Evolutionary conservation across 163 green algal genomes (phyloP), one percentile per base, ranked within the genome.

Genomic region (Prototheca wickerhamii): DNA sequence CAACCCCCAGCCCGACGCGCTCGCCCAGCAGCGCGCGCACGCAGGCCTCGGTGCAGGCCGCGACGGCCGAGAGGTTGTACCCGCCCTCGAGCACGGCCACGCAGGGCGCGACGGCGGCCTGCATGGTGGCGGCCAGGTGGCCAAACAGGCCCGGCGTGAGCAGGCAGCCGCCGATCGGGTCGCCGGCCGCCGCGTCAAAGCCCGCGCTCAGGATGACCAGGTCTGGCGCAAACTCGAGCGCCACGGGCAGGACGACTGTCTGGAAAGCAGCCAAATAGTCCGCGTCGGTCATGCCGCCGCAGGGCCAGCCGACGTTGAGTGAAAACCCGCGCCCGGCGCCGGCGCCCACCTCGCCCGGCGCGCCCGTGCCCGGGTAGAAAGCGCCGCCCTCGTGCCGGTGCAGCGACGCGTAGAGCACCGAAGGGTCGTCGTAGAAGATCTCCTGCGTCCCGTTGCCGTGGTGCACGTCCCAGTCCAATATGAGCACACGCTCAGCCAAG

Each of bases 401-500:
- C 23, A 96, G 68, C 2, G 82, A 92, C 56, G 92, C 80, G 78
- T 94, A 97, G 64, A 95, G 62, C 31, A 96, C 81, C 20, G 53
- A 69, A 2, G 83, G 76, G 71, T 97, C 90, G 34, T 78, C 62
- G 54, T 94, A 81, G 69, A 96, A 91, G 54, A 96, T 92, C 46
- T 91, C 67, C 69, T 95, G 86, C 25, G 84, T 96, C 61, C 91
- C 91, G 70, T 97, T 96, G 69, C 90, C 85, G 64, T 91, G 82
- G 58, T 92, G 85, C 42, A 92, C 82, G 63, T 92, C 85, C 80
- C 80, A 86, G 68, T 92, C 85, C 20, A 92, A 31, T n/a, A 97
- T 86, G 51, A 97, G 59, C 29, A 97, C 86, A 1, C 82, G 77
- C 18, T 70, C 58, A 0, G 82, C 84, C n/a, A n/a, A n/a, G 7